Evolutionary conservation across 495 filamentous ascomycete genomes (phyloP).

Genomic region (Margaritispora aquatica): DNA sequence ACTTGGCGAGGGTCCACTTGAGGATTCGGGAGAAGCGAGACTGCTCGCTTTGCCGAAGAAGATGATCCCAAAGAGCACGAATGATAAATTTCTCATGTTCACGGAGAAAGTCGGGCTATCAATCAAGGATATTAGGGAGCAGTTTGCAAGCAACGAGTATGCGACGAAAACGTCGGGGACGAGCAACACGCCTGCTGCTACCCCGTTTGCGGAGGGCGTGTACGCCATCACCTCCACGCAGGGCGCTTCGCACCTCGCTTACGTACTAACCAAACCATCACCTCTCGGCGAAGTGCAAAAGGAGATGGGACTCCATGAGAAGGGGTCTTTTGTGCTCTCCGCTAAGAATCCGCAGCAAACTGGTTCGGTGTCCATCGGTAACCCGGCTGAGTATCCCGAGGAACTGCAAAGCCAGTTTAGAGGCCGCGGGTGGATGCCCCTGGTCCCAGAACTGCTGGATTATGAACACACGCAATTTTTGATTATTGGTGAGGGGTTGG

Average conservation of each 20-base stretch:
- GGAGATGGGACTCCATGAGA: slow-evolving; percentile 63
- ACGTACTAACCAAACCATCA: slow-evolving; percentile 73
- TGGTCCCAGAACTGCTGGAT: slow-evolving; percentile 70
- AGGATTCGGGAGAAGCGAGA: slow-evolving; percentile 59
- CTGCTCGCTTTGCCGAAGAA: slow-evolving; percentile 84
- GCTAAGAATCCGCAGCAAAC: slow-evolving; percentile 73
- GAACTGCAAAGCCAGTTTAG: slow-evolving; percentile 69
- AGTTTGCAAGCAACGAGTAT: slow-evolving; percentile 61
- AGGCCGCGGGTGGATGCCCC: slow-evolving; percentile 65
- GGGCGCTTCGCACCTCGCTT: slow-evolving; percentile 68
- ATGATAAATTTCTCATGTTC: slow-evolving; percentile 74
- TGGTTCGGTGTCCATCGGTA: slow-evolving; percentile 57
- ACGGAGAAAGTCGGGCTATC: slow-evolving; percentile 70
- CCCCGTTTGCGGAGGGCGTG: slow-evolving; percentile 76
- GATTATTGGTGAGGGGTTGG: slow-evolving; percentile 68
- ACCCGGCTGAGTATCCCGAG: slow-evolving; percentile 65
- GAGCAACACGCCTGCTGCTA: slow-evolving; percentile 63
- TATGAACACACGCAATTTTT: slow-evolving; percentile 76
- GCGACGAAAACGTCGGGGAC: slow-evolving; percentile 71
- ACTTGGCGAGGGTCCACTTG: slow-evolving; percentile 55
- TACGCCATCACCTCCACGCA: slow-evolving; percentile 76
- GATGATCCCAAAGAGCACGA: slow-evolving; percentile 62
- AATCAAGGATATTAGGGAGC: slow-evolving; percentile 65
- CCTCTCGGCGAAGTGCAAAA: slow-evolving; percentile 67
- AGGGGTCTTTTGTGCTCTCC: slow-evolving; percentile 73